A percentile compares a stretch with the other conserved stretches of the same genome.
These are phyloP conservation scores for Macrocystidia cucumis DNA, from an alignment of 1,284 basidiomycete species.

Conservation along the genomic window DNA sequence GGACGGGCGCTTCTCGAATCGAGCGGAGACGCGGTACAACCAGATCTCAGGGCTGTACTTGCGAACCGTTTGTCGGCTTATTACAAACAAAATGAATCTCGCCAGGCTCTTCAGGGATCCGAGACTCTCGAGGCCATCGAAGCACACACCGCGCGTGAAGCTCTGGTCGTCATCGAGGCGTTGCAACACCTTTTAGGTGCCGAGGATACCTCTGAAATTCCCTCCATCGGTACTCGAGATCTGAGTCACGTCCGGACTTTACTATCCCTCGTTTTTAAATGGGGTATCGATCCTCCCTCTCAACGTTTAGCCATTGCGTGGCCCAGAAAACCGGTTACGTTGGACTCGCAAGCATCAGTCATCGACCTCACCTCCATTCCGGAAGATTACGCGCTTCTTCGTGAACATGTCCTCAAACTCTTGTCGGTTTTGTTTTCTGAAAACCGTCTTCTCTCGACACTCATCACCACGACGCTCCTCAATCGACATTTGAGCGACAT, in stretches of 20 bases:
- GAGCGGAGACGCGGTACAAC: constrained; percentile 6
- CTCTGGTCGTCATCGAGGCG: constrained; percentile 43
- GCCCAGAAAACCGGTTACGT: constrained; percentile 22
- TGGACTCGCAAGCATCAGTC: constrained; percentile 22
- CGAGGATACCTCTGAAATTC: no score
- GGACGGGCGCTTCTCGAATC: constrained; percentile 16
- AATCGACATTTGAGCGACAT: constrained; percentile 50
- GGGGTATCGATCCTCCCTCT: constrained; percentile 54
- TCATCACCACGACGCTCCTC: constrained; percentile 55
- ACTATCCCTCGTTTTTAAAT: constrained; percentile 60
- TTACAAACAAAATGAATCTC: constrained; percentile 23
- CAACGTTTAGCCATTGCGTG: constrained; percentile 33
- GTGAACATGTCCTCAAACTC: constrained; percentile 31
- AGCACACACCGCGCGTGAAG: constrained; percentile 46
- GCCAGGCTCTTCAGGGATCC: constrained; percentile 11
- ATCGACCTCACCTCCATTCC: constrained; percentile 34
- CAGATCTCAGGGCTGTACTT: constrained; percentile 30
- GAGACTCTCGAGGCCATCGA: constrained; percentile 35
- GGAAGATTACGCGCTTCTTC: constrained; percentile 36
- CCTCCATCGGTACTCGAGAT: constrained; percentile 58
- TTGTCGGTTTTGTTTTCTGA: constrained; percentile 44
- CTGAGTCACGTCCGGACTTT: constrained; percentile 53
- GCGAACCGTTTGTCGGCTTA: constrained; percentile 31
- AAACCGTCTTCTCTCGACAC: constrained; percentile 39
- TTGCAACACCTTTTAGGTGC: constrained; percentile 39